phyloP scores from a whole-genome alignment of 2,329 filamentous ascomycete genomes.

The Immersiporthe knoxdaviesiana region DNA sequence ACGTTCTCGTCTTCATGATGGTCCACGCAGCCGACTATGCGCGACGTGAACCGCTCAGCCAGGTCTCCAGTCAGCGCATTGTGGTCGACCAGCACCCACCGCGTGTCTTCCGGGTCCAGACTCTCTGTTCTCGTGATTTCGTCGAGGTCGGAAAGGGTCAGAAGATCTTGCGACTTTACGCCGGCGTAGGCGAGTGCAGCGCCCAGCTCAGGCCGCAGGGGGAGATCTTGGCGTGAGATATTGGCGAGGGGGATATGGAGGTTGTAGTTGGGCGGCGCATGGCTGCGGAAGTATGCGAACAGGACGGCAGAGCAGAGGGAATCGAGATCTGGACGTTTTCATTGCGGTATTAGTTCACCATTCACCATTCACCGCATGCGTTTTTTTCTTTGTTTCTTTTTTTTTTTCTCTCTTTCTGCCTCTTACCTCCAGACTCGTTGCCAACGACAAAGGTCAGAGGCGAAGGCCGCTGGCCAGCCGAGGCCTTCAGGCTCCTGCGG shows the following conservation, averaged over 20 bases:
- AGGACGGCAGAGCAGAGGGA: slow-evolving; percentile 76
- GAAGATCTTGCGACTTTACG: slow-evolving; percentile 62
- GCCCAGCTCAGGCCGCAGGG: slow-evolving; percentile 72
- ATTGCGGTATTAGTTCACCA: slow-evolving; percentile 4
- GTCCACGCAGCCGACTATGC: slow-evolving; percentile 71
- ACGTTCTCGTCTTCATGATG: slow-evolving; percentile 75
- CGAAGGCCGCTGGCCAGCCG: slow-evolving; percentile 46
- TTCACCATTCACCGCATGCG: no score
- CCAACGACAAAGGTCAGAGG: slow-evolving; percentile 67
- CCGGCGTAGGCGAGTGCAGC: slow-evolving; percentile 66
- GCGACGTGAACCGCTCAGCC: slow-evolving; percentile 52
- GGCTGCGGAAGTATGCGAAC: slow-evolving; percentile 73
- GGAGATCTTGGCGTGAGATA: slow-evolving; percentile 68
- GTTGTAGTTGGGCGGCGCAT: slow-evolving; percentile 50
- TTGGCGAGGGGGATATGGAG: slow-evolving; percentile 76
- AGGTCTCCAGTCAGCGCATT: slow-evolving; percentile 70
- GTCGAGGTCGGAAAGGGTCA: slow-evolving; percentile 61
- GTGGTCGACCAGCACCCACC: slow-evolving; percentile 80
- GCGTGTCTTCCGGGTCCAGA: slow-evolving; percentile 58
- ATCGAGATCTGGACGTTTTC: slow-evolving; percentile 66
- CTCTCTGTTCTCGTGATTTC: slow-evolving; percentile 32
- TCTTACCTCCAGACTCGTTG: slow-evolving; percentile 67
- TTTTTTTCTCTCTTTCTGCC: no score
- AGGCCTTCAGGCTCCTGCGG: slow-evolving; percentile 49
- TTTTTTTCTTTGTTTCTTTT: no score